Evolutionary conservation across 2,329 filamentous ascomycete species (phyloP).

Genomic region (Westerdykella aurantiaca): DNA sequence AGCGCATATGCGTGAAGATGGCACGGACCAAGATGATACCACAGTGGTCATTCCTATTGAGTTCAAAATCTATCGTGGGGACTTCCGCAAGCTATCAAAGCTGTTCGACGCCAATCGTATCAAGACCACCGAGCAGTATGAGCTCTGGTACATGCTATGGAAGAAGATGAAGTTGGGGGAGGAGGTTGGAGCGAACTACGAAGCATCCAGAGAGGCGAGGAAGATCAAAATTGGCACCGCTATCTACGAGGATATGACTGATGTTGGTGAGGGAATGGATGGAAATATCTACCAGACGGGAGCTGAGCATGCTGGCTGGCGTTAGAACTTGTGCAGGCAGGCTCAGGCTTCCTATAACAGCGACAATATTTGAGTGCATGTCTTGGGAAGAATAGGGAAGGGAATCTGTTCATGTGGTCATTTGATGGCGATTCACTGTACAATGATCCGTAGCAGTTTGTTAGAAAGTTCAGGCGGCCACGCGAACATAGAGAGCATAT

Average conservation of each 20-base stretch:
- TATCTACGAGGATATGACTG: conserved; percentile 9
- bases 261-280: conserved; percentile 1
- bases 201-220: neutral
- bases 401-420: too few species aligned
- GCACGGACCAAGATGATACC: conserved; percentile 4
- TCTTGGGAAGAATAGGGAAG: too few species aligned
- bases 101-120: conserved; percentile 8
- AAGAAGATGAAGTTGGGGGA: conserved; percentile 3
- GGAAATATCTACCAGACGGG: conserved; percentile 6
- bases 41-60: conserved; percentile 11
- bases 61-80: conserved; percentile 7
- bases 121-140: conserved; percentile 2
- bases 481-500: too few species aligned
- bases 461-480: too few species aligned
- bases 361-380: too few species aligned
- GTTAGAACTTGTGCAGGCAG: conserved; percentile 8
- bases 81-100: conserved; percentile 5
- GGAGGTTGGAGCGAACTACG: conserved; percentile 5
- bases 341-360: too few species aligned
- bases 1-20: conserved; percentile 11
- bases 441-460: too few species aligned
- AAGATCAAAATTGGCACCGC: conserved; percentile 2
- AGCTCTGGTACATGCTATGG: conserved; percentile 12
- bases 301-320: conserved; percentile 12
- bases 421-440: too few species aligned